Evolutionary conservation across 106 monocot genomes (phyloP).

Genomic region (Acorus gramineus): DNA sequence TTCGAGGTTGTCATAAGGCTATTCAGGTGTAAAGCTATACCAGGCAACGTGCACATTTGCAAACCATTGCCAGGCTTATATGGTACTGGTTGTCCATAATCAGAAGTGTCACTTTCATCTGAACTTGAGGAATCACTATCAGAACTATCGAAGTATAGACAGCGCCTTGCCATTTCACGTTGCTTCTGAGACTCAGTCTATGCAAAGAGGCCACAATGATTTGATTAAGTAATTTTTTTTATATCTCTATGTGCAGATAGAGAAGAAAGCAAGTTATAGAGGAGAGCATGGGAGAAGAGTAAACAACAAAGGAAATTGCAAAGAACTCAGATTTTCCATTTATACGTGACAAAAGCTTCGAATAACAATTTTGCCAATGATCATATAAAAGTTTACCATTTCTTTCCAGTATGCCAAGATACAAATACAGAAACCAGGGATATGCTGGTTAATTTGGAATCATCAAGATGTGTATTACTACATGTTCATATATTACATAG

Average conservation of each 20-base stretch:
- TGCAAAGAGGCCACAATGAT: slow-evolving; percentile 1
- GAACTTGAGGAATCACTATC: slow-evolving; percentile 12
- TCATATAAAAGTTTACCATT: no score
- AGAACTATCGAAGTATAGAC: slow-evolving; percentile 53
- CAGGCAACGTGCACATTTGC: slow-evolving; percentile 32
- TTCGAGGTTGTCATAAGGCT: slow-evolving; percentile 50
- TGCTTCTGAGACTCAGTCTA: slow-evolving; percentile 59
- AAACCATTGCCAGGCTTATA: slow-evolving; percentile 25
- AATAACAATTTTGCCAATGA: no score
- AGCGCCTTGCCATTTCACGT: slow-evolving; percentile 70
- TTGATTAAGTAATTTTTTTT: neutral
- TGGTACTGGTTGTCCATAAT: slow-evolving; percentile 5
- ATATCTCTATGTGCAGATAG: neutral
- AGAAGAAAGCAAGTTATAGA: neutral
- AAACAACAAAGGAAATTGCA: no score
- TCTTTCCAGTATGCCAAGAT: no score
- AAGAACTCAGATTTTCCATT: no score
- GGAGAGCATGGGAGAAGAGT: neutral
- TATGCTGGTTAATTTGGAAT: no score
- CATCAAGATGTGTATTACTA: no score
- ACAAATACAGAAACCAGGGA: no score
- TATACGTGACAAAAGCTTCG: no score
- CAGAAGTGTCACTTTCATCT: slow-evolving; percentile 17
- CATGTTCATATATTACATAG: no score
- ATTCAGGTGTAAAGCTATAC: slow-evolving; percentile 79